Evolutionary conservation across 2,329 filamentous ascomycete genomes (phyloP), one percentile per base, ranked within the genome.

Genomic region (Scedosporium apiospermum): DNA sequence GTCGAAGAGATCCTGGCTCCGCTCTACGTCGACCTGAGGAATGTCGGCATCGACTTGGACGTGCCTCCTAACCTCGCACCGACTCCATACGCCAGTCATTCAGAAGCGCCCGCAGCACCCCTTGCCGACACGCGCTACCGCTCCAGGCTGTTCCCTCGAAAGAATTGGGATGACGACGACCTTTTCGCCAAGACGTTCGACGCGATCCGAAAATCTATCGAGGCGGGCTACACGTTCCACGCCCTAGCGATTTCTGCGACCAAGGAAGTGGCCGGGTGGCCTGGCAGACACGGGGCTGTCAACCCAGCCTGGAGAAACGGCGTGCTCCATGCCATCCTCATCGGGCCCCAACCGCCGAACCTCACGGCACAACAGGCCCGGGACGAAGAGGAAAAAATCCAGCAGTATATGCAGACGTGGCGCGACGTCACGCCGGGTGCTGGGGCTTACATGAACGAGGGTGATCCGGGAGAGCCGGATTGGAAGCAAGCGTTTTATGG

Each of bases 391-490:
- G 27, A 61, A 44, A 65, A 41, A 9, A 67, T 71, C 46, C 68
- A 67, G 9, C 58, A 60, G 14, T 66, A 64, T 10, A 68, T 72
- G 69, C 62, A 71, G 6, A 61, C 64, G 57, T 68, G 76, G 58
- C 71, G 74, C 23, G 70, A 66, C 5, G 70, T 72, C 4, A 74
- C 76, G 0, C 78, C 77, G 2, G 75, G 72, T 1, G 70, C 70
- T 1, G 79, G 79, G 3, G 72, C 77, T 4, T 82, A 82, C 65
- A 69, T 80, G 68, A 82, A 82, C 64, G 82, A 85, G 72, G 78
- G 74, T 1, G 78, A 83, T 67, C 76, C 79, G 46, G 73, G 74
- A 62, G 74, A 82, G 68, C 75, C 74, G 1, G 66, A 78, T 62
- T 83, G 73, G 66, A 71, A 79, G 66, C 67, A 74, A 30, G 71